These are phyloP conservation scores for Fusarium sp. DNA, from an alignment of 2,329 filamentous ascomycete species.

Conservation along the genomic window DNA sequence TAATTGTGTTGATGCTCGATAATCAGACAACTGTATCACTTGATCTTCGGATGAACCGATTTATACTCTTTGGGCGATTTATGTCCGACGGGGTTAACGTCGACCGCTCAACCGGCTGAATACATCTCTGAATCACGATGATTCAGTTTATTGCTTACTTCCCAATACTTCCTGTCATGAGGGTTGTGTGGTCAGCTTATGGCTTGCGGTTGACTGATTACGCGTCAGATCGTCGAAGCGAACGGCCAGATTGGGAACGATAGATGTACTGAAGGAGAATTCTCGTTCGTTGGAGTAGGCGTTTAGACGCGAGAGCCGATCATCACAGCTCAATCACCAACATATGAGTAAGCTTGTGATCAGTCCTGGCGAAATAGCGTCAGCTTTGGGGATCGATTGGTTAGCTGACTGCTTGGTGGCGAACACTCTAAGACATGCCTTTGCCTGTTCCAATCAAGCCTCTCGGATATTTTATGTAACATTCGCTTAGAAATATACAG, in stretches of 20 bases:
- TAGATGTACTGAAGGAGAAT: not conserved
- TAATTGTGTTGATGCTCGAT: too few relatives aligned
- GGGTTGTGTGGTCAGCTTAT: conserved; percentile 2
- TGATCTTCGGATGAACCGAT: too few relatives aligned
- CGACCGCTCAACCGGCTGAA: too few relatives aligned
- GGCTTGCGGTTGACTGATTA: not conserved
- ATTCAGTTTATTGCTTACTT: not conserved
- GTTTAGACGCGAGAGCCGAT: not conserved
- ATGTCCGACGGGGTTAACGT: not conserved
- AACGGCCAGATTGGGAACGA: not conserved
- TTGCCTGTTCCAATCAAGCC: not conserved
- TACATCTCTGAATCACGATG: not conserved
- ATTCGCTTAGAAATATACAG: not conserved
- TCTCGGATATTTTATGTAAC: not conserved
- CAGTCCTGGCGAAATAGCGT: not conserved
- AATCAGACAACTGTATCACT: too few relatives aligned
- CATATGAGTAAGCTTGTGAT: not conserved
- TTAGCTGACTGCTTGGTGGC: not conserved
- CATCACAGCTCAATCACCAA: not conserved
- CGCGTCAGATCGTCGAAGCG: not conserved
- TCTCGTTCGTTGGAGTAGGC: too few relatives aligned
- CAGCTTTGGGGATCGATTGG: not conserved
- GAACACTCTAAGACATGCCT: not conserved
- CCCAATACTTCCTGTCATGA: not conserved
- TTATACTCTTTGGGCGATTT: not conserved